These are phyloP conservation scores for Talaromyces rugulosus DNA, from an alignment of 2,329 filamentous ascomycete genomes.

Conservation along the genomic window DNA sequence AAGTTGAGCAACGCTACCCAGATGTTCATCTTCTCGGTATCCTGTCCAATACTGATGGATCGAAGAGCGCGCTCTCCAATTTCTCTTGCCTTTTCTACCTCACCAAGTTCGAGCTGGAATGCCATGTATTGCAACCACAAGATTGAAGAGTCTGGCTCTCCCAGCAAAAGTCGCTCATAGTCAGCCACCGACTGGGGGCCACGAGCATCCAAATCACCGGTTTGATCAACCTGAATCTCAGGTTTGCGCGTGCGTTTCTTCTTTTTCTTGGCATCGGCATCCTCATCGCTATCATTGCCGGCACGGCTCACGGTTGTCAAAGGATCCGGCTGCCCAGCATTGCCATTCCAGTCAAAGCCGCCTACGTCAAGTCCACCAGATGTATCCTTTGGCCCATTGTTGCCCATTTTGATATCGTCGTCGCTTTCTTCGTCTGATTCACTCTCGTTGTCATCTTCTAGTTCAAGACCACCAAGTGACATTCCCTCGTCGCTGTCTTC, in stretches of 20 bases:
- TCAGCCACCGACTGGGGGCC: slow-evolving; percentile 88
- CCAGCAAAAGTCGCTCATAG: slow-evolving; percentile 87
- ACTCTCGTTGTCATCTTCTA: slow-evolving; percentile 30
- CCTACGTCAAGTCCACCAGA: slow-evolving; percentile 61
- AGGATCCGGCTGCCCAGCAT: slow-evolving; percentile 44
- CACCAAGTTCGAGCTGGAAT: slow-evolving; percentile 91
- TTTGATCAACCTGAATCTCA: slow-evolving; percentile 79
- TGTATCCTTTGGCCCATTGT: slow-evolving; percentile 34
- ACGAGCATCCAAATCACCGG: slow-evolving; percentile 82
- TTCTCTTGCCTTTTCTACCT: slow-evolving; percentile 80
- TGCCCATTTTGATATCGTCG: slow-evolving; percentile 44
- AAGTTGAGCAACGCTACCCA: slow-evolving; percentile 95
- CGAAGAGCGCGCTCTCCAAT: slow-evolving; percentile 86
- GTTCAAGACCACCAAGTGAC: neutral
- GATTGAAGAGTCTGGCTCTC: slow-evolving; percentile 86
- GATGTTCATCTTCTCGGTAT: slow-evolving; percentile 88
- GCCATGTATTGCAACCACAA: slow-evolving; percentile 98
- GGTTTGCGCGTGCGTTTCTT: slow-evolving; percentile 73
- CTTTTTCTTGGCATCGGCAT: slow-evolving; percentile 49
- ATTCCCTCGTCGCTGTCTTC: slow-evolving; percentile 27
- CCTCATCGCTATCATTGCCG: slow-evolving; percentile 49
- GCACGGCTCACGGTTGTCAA: slow-evolving; percentile 41
- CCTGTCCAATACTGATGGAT: slow-evolving; percentile 86
- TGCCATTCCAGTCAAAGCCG: slow-evolving; percentile 85
- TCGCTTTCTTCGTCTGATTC: slow-evolving; percentile 45